phyloP scores from a whole-genome alignment of 345 rosid species.

The Crucihimalaya himalaica region DNA sequence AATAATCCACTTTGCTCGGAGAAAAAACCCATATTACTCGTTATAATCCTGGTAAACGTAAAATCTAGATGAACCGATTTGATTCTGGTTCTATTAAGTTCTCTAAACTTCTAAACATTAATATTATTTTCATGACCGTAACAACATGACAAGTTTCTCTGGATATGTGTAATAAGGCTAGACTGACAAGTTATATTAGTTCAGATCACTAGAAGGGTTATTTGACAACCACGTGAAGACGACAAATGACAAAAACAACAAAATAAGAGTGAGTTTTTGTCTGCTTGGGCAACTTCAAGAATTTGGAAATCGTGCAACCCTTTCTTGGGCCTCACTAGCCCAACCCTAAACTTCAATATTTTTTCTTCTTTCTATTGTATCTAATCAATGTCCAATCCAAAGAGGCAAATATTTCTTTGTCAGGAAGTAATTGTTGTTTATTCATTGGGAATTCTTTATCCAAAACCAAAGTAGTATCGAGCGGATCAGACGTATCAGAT shows the following conservation, averaged over 20 bases:
- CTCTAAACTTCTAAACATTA: background rate
- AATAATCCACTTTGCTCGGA: no score
- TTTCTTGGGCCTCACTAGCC: slow-evolving; percentile 27
- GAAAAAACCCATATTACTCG: no score
- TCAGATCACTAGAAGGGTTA: background rate
- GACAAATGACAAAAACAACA: slow-evolving; percentile 2
- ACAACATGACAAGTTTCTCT: slow-evolving; percentile 11
- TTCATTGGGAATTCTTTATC: background rate
- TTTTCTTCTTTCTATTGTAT: background rate
- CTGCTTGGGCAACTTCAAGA: slow-evolving; percentile 8
- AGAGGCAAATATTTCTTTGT: background rate
- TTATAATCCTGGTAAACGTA: background rate
- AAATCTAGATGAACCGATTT: background rate
- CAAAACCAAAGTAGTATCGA: no score
- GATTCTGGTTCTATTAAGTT: background rate
- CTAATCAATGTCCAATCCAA: background rate
- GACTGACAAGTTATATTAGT: background rate
- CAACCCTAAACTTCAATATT: slow-evolving; percentile 3
- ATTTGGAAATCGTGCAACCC: background rate
- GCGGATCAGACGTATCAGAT: no score
- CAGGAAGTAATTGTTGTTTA: background rate
- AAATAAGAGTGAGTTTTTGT: background rate
- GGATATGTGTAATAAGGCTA: background rate
- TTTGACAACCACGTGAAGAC: slow-evolving; percentile 17
- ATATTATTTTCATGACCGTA: slow-evolving; percentile 10